Evolutionary conservation across 2,329 filamentous ascomycete species (phyloP).

Genomic region (Clonostachys chloroleuca): DNA sequence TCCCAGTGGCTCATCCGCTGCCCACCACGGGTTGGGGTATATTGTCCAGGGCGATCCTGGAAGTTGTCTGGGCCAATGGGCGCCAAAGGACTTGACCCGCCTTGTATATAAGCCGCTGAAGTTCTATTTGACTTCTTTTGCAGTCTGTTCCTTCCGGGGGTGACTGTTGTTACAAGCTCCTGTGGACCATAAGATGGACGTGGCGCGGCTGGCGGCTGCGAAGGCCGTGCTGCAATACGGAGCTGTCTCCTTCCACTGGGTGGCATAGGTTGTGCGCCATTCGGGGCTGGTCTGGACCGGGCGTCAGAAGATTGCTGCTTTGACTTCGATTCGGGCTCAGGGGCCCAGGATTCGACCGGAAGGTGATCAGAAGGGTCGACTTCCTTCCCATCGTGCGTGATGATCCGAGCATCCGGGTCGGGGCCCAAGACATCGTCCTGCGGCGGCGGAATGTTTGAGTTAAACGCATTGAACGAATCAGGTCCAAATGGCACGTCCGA

Average conservation of each 20-base stretch:
- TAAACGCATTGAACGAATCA: conserved; percentile 71
- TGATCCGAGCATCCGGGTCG: conserved; percentile 63
- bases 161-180: conserved; percentile 20
- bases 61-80: conserved; percentile 48
- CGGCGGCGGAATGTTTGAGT: conserved; percentile 46
- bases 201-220: conserved; percentile 11
- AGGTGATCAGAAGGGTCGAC: conserved; percentile 79
- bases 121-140: conserved; percentile 56
- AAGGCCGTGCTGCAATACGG: conserved; percentile 44
- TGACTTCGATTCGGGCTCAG: conserved; percentile 59
- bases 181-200: conserved; percentile 2
- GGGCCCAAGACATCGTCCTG: conserved; percentile 23
- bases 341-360: conserved; percentile 72
- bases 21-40: conserved; percentile 14
- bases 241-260: conserved; percentile 45
- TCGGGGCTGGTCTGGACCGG: conserved; percentile 38
- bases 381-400: conserved; percentile 70
- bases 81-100: conserved; percentile 43
- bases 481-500: conserved; percentile 69
- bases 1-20: conserved; percentile 47
- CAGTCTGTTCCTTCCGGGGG: conserved; percentile 51
- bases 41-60: conserved; percentile 34
- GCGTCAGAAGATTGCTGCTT: conserved; percentile 19
- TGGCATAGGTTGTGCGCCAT: conserved; percentile 48
- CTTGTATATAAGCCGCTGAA: conserved; percentile 29